phyloP scores from a whole-genome alignment of 345 rosid species.

The Durio zibethinus region DNA sequence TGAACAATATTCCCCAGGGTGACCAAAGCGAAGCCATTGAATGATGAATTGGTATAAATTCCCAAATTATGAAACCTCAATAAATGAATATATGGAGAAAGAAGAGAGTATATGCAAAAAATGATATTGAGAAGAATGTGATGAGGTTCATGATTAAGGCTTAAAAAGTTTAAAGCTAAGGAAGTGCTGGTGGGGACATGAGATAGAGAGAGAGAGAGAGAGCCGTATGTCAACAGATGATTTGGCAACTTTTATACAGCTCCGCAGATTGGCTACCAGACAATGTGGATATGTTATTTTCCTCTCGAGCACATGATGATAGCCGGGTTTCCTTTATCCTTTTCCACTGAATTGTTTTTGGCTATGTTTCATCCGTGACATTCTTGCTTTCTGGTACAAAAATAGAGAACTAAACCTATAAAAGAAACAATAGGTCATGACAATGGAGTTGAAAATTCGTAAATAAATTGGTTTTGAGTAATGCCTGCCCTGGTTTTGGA shows the following conservation, averaged over 20 bases:
- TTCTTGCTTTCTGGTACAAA: not conserved
- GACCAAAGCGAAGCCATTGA: slow-evolving; percentile 48
- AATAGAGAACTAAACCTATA: not conserved
- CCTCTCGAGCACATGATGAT: not conserved
- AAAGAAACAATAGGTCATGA: not conserved
- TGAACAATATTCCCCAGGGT: slow-evolving; percentile 12
- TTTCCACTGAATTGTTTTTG: not conserved
- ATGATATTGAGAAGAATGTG: not conserved
- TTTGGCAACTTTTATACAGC: slow-evolving; percentile 1
- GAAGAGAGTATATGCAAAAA: not conserved
- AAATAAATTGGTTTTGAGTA: not conserved
- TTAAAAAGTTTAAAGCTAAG: not conserved
- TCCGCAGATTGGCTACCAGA: slow-evolving; percentile 1
- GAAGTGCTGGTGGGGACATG: slow-evolving; percentile 3
- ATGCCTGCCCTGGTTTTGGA: not conserved
- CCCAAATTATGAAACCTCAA: not conserved
- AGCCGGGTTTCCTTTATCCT: not conserved
- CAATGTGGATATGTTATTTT: slow-evolving; percentile 7
- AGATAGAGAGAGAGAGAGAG: not conserved
- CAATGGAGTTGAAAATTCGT: not conserved
- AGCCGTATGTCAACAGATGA: not conserved
- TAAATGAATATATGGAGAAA: not conserved
- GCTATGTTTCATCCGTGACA: not conserved
- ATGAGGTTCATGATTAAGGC: not conserved
- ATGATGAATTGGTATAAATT: not conserved